Base-by-base conservation (phyloP, 1,284 basidiomycete species). In the Malassezia sp. region DNA sequence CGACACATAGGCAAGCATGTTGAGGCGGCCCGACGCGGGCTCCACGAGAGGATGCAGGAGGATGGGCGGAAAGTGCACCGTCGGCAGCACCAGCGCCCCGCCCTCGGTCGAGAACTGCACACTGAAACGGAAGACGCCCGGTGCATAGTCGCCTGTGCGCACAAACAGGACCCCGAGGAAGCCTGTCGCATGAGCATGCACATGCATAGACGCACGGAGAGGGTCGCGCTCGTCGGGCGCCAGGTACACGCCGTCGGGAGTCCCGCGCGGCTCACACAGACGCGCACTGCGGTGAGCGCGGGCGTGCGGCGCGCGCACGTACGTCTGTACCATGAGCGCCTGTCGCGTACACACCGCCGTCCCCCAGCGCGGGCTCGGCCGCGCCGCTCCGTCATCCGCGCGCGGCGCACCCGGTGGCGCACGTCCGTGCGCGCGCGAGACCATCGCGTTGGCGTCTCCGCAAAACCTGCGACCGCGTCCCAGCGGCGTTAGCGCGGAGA, bases 71-170 rank as follows among this genome's bases (percentile, higher is more conserved):
- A 50, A 50, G 30, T 30, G 41, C 24, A 50, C 36, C 10, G 27
- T 35, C 2, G 42, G 42, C 11, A 45, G 18, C 17, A 23, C 26
- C 11, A 50, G 27, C 26, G 23, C 22, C 2, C 21, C 30, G n/a
- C 21, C 12, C 11, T 27, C 22, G 2, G 38, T 23, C 5, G 37
- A 17, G 22, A 45, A 50, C 27, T 45, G 42, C 1, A 50, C 18
- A 17, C 42, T 45, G 24, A 50, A 50, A 7, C 48, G 42, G 45
- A 50, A 50, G 5, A 45, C 32, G n/a, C 48, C 48, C 2, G 42
- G 8, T 18, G 38, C 20, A 35, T 45, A 50, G 10, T 18, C 10
- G 3, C 48, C 48, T 11, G 18, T 11, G 2, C 42, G 36, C 7
- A 45, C 42, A 35, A 44, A 50, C 9, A 50, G n/a, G 12, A 39